Evolutionary conservation across 805 yeast genomes (phyloP).

Genomic region (Pichia gijzeniarum): DNA sequence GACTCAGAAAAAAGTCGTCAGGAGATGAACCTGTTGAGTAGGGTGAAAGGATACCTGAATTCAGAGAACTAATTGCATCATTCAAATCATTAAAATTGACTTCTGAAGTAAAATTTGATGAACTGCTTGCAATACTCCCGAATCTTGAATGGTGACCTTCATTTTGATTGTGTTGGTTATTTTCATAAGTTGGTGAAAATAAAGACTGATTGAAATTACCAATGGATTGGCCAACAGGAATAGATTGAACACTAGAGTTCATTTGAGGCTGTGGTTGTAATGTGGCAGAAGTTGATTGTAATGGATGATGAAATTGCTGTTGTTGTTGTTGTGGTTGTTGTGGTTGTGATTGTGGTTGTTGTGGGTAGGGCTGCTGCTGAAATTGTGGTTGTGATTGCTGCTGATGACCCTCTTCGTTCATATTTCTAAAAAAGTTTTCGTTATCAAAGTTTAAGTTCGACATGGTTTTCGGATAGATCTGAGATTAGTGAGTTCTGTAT

Average conservation of each 20-base stretch:
- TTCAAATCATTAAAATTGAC: conserved; percentile 27
- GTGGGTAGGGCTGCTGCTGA: neutral
- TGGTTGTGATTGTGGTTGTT: neutral
- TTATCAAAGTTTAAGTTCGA: conserved; percentile 8
- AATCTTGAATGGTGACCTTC: conserved; percentile 13
- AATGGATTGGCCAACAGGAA: neutral
- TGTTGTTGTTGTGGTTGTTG: conserved; percentile 7
- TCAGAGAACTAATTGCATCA: conserved; percentile 26
- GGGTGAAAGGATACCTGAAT: conserved; percentile 30
- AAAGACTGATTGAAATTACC: neutral
- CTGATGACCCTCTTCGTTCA: conserved; percentile 1
- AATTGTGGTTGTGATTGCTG: neutral
- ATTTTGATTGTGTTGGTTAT: conserved; percentile 1
- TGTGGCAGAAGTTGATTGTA: conserved; percentile 5
- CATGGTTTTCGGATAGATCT: no score
- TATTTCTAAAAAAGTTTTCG: conserved; percentile 8
- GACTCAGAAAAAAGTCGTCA: conserved; percentile 27
- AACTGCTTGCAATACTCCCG: conserved; percentile 16
- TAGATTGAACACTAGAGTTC: neutral
- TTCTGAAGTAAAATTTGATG: conserved; percentile 22
- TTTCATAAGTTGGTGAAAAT: conserved; percentile 2
- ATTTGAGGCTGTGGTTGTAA: conserved; percentile 1
- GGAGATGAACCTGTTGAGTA: conserved; percentile 34
- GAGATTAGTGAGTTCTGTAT: no score
- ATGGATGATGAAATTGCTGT: conserved; percentile 9